phyloP scores from a whole-genome alignment of 495 filamentous ascomycete genomes.

The Wilcoxina mikolae region DNA sequence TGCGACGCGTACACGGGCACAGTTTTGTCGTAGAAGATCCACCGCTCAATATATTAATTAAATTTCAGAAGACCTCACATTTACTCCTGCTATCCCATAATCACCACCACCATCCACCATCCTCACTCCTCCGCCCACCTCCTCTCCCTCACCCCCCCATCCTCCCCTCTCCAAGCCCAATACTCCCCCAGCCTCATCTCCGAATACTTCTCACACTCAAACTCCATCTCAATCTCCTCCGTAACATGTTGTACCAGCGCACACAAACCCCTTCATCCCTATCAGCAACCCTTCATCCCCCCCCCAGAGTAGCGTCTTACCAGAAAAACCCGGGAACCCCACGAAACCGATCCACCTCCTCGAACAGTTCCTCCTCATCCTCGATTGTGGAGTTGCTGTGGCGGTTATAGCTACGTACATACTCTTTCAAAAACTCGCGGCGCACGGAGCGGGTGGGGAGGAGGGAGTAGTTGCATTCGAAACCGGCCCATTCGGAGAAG shows the following conservation, averaged over 20 bases:
- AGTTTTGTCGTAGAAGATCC: too few relatives aligned
- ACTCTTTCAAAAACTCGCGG: slow-evolving; percentile 63
- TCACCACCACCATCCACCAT: too few relatives aligned
- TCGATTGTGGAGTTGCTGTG: slow-evolving; percentile 31
- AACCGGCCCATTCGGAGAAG: slow-evolving; percentile 91
- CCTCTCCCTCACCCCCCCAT: slow-evolving; percentile 55
- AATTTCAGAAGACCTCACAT: too few relatives aligned
- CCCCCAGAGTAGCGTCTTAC: slow-evolving; percentile 20
- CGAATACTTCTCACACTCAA: slow-evolving; percentile 81
- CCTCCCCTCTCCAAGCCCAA: slow-evolving; percentile 74
- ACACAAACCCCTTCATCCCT: slow-evolving; percentile 58
- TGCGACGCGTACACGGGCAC: too few relatives aligned
- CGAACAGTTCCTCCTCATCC: slow-evolving; percentile 47
- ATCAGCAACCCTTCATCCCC: neutral
- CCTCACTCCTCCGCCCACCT: slow-evolving; percentile 53
- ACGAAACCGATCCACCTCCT: slow-evolving; percentile 68
- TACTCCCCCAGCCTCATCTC: slow-evolving; percentile 75
- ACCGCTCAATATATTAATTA: too few relatives aligned
- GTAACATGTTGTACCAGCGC: slow-evolving; percentile 83
- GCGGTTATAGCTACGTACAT: slow-evolving; percentile 45
- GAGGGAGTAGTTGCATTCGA: slow-evolving; percentile 72
- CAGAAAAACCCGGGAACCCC: slow-evolving; percentile 64
- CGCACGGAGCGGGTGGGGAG: slow-evolving; percentile 64
- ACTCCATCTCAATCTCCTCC: slow-evolving; percentile 60
- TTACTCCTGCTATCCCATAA: too few relatives aligned